These are phyloP conservation scores for Botryotinia globosa DNA, from an alignment of 2,329 filamentous ascomycete species.

Conservation along the genomic window DNA sequence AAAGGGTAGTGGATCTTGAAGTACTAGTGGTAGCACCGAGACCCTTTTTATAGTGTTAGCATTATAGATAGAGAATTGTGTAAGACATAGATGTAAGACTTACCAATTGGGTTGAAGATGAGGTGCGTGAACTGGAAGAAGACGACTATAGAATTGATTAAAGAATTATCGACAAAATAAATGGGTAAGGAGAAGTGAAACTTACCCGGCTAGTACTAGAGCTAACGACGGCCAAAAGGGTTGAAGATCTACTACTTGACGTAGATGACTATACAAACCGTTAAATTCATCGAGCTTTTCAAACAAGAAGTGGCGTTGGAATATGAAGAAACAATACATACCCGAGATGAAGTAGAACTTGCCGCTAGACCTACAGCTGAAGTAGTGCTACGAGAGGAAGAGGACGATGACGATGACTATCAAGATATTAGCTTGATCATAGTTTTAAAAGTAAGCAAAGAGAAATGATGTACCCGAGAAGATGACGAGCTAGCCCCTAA, in stretches of 20 bases:
- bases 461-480: not conserved
- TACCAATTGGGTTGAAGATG: not conserved
- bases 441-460: not conserved
- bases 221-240: not conserved
- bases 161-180: not conserved
- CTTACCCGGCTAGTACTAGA: not conserved
- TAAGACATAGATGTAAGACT: not conserved
- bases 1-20: not conserved
- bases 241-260: not conserved
- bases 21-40: not conserved
- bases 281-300: not conserved
- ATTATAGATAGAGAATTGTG: not conserved
- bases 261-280: not conserved
- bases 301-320: not conserved
- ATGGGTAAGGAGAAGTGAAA: not conserved
- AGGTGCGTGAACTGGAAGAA: not conserved
- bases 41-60: not conserved
- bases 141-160: not conserved
- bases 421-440: not conserved
- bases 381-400: not conserved
- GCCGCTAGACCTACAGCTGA: not conserved
- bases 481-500: not conserved
- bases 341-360: not conserved
- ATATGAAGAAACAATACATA: not conserved
- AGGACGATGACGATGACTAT: not conserved